Base-by-base conservation (phyloP, 2,329 filamentous ascomycete genomes). In the Cercospora zeae-maydis region DNA sequence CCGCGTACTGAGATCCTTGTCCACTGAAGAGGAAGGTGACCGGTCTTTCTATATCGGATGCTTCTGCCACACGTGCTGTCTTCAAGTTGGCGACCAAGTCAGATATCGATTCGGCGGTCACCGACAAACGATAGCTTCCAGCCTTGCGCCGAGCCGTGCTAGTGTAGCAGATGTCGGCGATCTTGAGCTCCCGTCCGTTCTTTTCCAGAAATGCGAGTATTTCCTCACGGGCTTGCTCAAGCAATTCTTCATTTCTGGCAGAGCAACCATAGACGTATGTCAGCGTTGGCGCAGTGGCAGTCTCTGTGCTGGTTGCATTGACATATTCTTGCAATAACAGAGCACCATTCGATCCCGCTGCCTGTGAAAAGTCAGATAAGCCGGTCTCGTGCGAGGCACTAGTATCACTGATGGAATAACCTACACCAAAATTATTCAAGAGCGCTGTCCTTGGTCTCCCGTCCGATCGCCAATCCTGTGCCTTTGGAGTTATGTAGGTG, bases 271-370 rank as follows among this genome's bases (percentile, higher is more conserved):
- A 61, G 2, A 54, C 42, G 14, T 52, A 34, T 24, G 52, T 55
- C 5, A 36, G 7, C 2, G 36, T 10, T 10, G 4, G 34, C 37
- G 19, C 7, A 27, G 13, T 27, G 11, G 36, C 10, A 9, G 3
- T 45, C 10, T 42, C 34, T 5, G 21, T n/a, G 27, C 9, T 31
- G 7, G 2, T 33, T 5, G 34, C 14, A 5, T 57, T 24, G 4
- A 37, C n/a, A 27, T 54, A 4, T 24, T 61, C 58, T n/a, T 51
- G 57, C 10, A 77, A 24, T 1, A 75, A 33, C 14, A 77, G 56
- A 2, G 70, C 63, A 1, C 74, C 75, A 52, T 78, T 78, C 1
- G 75, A 75, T 8, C 76, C 76, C 7, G 75, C 71, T 7, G 76
- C 76, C 54, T 56, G 36, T 16, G 13, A 56, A 9, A 56, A 30